Evolutionary conservation across 805 yeast species (phyloP), one percentile per base, ranked within the genome.

Genomic region (Hanseniaspora singularis): DNA sequence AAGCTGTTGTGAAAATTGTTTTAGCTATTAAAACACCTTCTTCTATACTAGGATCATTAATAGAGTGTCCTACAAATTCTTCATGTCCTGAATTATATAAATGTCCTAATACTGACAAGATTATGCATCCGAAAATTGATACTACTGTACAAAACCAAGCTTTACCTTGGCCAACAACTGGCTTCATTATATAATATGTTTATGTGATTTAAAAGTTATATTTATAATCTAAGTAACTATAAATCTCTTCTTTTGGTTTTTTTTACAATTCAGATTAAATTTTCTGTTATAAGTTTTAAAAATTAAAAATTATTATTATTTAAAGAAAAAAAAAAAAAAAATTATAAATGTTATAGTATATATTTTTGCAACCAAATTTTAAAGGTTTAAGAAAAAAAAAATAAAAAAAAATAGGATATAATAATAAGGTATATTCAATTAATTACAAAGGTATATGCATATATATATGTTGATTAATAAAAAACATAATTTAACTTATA

Each of bases 81-180:
- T 89, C 97, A 62, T 85, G 94, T 54, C 78, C 83, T 30, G 68
- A 68, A 55, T 81, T 70, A 69, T 92, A 89, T 52, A 89, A 71
- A 54, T 77, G 75, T 16, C 94, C 98, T 55, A 89, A 75, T 49
- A 84, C 82, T 10, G 94, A 73, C 40, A 89, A 73, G 49, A 89
- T 92, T 38, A 86, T 81, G 28, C 89, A 78, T 50, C 94, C 98
- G 62, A 89, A 89, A 14, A 92, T 87, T 41, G 96, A 87, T 38
- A 92, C 70, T 34, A 89, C 73, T 38, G 97, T 89, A 63, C 98
- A 89, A 64, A 84, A 86, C 84, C 95, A 89, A 20, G 98, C 97
- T 58, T 84, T 79, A 23, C 78, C 83, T 40, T 92, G 68, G 82
- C 74, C 69, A 22, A 70, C 74, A 44, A 70, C 64, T 40, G 74